Conservation (phyloP, 2,329 filamentous ascomycete species). For the Hypoxylon sp. region DNA sequence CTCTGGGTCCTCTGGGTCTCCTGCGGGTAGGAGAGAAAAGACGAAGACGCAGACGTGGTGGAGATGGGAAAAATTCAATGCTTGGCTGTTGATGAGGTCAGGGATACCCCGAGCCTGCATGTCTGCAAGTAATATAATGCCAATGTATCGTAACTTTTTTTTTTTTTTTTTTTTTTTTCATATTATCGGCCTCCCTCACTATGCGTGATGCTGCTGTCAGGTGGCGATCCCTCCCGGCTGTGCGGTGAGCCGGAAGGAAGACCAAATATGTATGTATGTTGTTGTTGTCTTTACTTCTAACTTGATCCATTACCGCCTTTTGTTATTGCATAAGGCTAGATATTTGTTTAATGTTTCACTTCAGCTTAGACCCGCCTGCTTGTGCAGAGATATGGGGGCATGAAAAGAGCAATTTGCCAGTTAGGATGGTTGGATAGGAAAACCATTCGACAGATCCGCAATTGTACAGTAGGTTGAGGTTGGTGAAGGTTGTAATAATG, state of each 20-base stretch:
- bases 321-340: constrained; percentile 4
- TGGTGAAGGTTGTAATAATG: no score
- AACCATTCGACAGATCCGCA: constrained; percentile 20
- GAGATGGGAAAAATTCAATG: constrained; percentile 39
- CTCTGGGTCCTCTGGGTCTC: constrained; percentile 21
- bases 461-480: constrained; percentile 12
- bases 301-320: constrained; percentile 6
- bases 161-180: constrained; percentile 13
- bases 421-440: no score
- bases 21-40: constrained; percentile 40
- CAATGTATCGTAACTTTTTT: constrained; percentile 29
- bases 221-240: constrained; percentile 20
- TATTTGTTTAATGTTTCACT: constrained; percentile 3
- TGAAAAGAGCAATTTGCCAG: no score
- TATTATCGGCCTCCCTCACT: no score
- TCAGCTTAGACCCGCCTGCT: constrained; percentile 28
- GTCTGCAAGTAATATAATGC: constrained; percentile 40
- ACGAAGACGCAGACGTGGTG: constrained; percentile 43
- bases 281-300: not conserved
- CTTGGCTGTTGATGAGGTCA: constrained; percentile 36
- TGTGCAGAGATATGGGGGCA: constrained; percentile 11
- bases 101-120: constrained; percentile 37
- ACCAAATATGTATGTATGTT: constrained; percentile 2
- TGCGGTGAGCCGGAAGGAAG: constrained; percentile 22
- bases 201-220: constrained; percentile 30